A percentile compares a stretch with the other conserved stretches of the same genome.
phyloP scores from a whole-genome alignment of 495 filamentous ascomycete species.

The Amphirosellinia nigrospora region DNA sequence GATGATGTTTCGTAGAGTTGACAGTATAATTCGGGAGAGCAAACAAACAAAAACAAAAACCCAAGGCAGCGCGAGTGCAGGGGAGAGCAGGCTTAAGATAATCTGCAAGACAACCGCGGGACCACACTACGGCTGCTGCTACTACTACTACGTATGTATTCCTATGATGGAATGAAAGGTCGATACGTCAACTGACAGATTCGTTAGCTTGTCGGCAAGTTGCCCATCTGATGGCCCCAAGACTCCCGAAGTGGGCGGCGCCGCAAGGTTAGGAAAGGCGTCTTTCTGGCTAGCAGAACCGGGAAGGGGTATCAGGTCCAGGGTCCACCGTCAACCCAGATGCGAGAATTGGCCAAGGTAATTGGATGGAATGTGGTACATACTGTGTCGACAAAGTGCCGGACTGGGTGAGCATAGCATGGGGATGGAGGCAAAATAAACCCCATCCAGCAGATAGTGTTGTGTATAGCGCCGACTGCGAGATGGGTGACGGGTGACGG shows the following conservation, averaged over 20 bases:
- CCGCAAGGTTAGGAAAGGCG: conserved; percentile 25
- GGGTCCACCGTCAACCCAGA: conserved; percentile 21
- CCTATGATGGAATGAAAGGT: conserved; percentile 26
- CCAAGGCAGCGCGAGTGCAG: neutral
- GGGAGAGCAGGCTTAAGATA: conserved; percentile 26
- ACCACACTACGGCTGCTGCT: too few species aligned
- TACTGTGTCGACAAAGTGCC: conserved; percentile 22
- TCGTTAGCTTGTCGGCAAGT: conserved; percentile 16
- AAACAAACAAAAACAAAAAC: neutral
- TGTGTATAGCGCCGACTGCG: neutral
- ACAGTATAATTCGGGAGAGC: neutral
- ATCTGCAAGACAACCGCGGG: conserved; percentile 14
- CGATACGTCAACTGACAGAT: conserved; percentile 30
- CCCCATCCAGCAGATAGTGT: conserved; percentile 13
- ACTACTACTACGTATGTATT: conserved; percentile 7
- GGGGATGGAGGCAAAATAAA: neutral
- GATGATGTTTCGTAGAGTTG: neutral
- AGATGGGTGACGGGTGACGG: conserved; percentile 13
- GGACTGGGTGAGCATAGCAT: conserved; percentile 16
- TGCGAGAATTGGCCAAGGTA: conserved; percentile 19
- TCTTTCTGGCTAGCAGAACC: conserved; percentile 5
- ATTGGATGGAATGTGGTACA: conserved; percentile 7
- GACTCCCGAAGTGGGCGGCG: conserved; percentile 21
- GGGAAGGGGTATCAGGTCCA: conserved; percentile 21
- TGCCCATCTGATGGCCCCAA: conserved; percentile 23